Evolutionary conservation across 306 rosid species (phyloP).

Genomic region (Prunus kanzakura): DNA sequence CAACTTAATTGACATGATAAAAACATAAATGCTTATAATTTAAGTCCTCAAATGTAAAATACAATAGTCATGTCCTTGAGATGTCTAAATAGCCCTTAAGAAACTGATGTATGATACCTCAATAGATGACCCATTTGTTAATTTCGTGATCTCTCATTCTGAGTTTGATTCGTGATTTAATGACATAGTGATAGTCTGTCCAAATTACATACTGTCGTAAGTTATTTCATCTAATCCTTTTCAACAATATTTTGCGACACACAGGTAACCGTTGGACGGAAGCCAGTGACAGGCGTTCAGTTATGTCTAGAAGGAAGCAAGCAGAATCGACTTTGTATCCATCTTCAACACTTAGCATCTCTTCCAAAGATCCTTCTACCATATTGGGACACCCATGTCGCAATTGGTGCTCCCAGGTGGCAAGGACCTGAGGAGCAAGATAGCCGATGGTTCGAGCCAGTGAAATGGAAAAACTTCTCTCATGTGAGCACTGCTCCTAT

Average conservation of each 20-base stretch:
- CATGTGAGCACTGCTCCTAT: constrained; percentile 86
- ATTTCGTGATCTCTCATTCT: background rate
- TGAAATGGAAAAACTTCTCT: constrained; percentile 83
- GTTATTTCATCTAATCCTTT: background rate
- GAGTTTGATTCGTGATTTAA: background rate
- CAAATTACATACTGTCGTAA: background rate
- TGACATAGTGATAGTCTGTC: background rate
- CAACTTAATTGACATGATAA: background rate
- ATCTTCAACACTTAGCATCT: constrained; percentile 71
- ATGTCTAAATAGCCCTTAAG: constrained; percentile 5
- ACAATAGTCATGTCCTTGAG: constrained; percentile 1
- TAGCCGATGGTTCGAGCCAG: constrained; percentile 86
- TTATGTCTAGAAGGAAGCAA: constrained; percentile 75
- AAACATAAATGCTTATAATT: background rate
- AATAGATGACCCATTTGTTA: background rate
- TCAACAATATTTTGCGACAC: constrained; percentile 10
- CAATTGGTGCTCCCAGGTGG: constrained; percentile 92
- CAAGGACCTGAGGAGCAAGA: constrained; percentile 87
- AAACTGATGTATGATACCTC: background rate
- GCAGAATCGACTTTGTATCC: constrained; percentile 68
- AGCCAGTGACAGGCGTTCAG: constrained; percentile 76
- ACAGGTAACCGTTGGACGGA: constrained; percentile 85
- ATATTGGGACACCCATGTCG: constrained; percentile 69
- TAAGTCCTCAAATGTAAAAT: background rate
- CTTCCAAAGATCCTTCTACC: constrained; percentile 79